Base-by-base conservation (phyloP, 352 stramenopile species). In the Blastocystis hominis region DNA sequence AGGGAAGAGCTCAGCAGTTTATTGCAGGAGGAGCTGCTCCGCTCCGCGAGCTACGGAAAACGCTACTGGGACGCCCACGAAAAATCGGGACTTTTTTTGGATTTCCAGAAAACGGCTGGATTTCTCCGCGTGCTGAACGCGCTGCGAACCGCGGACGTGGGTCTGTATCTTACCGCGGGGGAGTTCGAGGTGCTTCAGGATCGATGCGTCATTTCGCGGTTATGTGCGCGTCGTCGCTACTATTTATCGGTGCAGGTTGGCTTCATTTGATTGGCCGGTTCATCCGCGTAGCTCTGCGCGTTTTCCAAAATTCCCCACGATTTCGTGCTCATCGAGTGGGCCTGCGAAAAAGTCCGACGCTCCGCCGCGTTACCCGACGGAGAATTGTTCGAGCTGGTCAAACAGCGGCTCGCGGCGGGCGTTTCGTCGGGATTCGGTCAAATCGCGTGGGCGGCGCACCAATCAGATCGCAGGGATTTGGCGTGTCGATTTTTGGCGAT, bases 291-390 rank as follows among this genome's bases (percentile, higher is more conserved):
- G 72, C 40, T 84, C 3, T 84, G 72, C n/a, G 10, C 59, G 17
- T 84, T 47, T 44, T 30, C 54, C 20, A 24, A 36, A 42, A 68
- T 84, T 66, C 72, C 72, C 7, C 54, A 84, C 38, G 72, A 84
- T 42, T 84, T 84, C 46, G 72, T 84, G 34, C 72, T 84, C 9
- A 46, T 66, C 9, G 72, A 84, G 20, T 84, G 72, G 72, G 72
- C 72, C 24, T 84, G 72, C 55, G 44, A 84, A 34, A 84, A 84
- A 13, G 72, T 66, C 1, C 53, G 56, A 9, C 36, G n/a, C 46
- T 10, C 50, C 30, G 53, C 47, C 24, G 50, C 40, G 10, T 30
- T 84, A 46, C 13, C 44, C 3, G 53, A 63, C 1, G 24, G n/a
- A 0, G 47, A 44, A 2, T 53, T 84, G 20, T 84, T 46, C 38